A percentile compares a stretch with the other conserved stretches of the same genome.
phyloP scores from a whole-genome alignment of 2,329 filamentous ascomycete genomes.

The Trichoderma semiorbis region DNA sequence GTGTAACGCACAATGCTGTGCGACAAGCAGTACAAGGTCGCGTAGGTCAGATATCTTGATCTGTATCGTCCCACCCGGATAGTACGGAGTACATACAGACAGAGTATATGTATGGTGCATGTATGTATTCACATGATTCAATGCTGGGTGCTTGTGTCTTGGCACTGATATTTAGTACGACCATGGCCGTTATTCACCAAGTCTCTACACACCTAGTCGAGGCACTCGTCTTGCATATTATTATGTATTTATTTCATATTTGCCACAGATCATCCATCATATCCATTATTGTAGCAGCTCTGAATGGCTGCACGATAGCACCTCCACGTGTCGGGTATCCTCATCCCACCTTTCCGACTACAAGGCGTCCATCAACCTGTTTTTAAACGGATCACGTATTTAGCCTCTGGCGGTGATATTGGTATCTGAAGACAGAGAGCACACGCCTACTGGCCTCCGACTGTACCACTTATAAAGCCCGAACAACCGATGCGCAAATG shows the following conservation, averaged over 20 bases:
- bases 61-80: not conserved
- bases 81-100: not conserved
- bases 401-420: not conserved
- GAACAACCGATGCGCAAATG: not conserved
- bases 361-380: not conserved
- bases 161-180: not conserved
- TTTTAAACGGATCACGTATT: not conserved
- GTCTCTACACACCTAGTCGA: not conserved
- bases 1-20: not conserved
- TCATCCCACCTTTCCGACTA: not conserved
- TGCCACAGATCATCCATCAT: not conserved
- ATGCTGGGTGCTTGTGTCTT: not conserved
- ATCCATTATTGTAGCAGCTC: not conserved
- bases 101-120: not conserved
- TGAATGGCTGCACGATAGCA: not conserved
- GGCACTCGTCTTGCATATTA: not conserved
- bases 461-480: not conserved
- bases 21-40: not conserved
- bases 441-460: not conserved
- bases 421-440: not conserved
- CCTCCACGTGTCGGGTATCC: not conserved
- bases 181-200: not conserved
- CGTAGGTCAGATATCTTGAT: not conserved
- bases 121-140: not conserved
- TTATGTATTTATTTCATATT: not conserved